phyloP scores from a whole-genome alignment of 345 rosid genomes.

The Eucalyptus erythrocorys region DNA sequence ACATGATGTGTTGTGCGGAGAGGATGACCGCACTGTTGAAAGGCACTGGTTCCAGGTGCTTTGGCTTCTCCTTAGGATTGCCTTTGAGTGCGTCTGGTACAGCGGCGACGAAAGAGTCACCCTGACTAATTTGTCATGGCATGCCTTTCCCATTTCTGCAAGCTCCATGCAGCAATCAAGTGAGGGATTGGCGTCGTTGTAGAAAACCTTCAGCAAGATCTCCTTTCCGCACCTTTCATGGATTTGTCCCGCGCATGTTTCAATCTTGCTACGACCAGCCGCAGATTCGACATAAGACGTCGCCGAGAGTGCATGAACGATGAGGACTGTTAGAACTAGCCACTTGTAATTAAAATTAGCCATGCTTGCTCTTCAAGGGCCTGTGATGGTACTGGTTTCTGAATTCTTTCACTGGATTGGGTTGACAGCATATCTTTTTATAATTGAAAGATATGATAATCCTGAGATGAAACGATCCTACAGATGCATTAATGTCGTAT shows the following conservation, averaged over 20 bases:
- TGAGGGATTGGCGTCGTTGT: neutral
- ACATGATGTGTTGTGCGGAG: neutral
- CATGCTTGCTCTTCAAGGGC: neutral
- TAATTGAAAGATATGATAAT: neutral
- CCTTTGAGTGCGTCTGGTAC: neutral
- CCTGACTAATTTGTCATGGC: neutral
- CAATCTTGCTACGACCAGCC: rapidly evolving
- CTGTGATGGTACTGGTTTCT: neutral
- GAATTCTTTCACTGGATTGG: neutral
- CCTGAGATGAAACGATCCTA: neutral
- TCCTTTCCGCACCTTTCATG: neutral
- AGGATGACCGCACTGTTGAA: neutral
- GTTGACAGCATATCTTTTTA: neutral
- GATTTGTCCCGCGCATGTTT: neutral
- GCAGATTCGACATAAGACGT: neutral
- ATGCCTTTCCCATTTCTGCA: neutral
- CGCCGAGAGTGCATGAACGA: neutral
- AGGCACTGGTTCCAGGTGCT: neutral
- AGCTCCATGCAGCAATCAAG: neutral
- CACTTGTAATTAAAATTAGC: neutral
- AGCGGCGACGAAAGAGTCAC: neutral
- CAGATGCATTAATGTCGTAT: neutral
- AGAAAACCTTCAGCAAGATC: neutral
- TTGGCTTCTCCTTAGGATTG: neutral
- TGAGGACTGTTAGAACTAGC: neutral